Evolutionary conservation across 768 basidiomycete species (phyloP), one percentile per base, ranked within the genome.

Genomic region (Termitomyces sp.): DNA sequence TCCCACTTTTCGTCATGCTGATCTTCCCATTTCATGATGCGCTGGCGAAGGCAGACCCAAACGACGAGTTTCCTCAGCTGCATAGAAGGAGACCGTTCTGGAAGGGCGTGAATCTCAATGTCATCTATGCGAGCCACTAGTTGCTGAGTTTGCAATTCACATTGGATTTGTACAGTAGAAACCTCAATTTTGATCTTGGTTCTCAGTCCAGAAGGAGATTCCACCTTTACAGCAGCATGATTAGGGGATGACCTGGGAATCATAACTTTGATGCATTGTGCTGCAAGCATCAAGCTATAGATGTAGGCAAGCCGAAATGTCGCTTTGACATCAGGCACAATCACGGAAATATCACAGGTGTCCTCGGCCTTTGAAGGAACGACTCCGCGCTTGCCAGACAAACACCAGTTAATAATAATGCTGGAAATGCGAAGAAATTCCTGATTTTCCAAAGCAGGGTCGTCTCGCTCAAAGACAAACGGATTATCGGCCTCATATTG

Each of bases 401-500:
- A 55, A 46, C 62, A 60, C 38, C 71, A 61, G 37, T 71, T 62
- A 9, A 67, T 19, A 35, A 66, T 60, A 14, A 70, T 56, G 3
- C 55, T 62, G 14, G 69, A 65, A 45, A 84, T 65, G 19, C 70
- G 68, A 3, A 87, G 53, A 58, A 81, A 81, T 53, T 75, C 78
- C 62, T 72, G 76, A 53, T 65, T 62, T 40, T 55, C 68, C 57
- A 77, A 69, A 50, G 66, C 64, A 19, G 75, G 69, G 55, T 80
- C 80, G 52, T 84, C 80, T 51, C 76, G 70, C 51, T 83, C 82
- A 11, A 74, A 73, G 38, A 84, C 74, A 53, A 77, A 73, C 14
- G 84, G 83, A 64, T 88, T 82, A 66, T 90, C 85, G 40, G 83
- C 78, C 41, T 82, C 84, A 61, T 82, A 87, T 56, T 74, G 75